Conservation (phyloP, 495 filamentous ascomycete species). For the Lichina pygmaea region DNA sequence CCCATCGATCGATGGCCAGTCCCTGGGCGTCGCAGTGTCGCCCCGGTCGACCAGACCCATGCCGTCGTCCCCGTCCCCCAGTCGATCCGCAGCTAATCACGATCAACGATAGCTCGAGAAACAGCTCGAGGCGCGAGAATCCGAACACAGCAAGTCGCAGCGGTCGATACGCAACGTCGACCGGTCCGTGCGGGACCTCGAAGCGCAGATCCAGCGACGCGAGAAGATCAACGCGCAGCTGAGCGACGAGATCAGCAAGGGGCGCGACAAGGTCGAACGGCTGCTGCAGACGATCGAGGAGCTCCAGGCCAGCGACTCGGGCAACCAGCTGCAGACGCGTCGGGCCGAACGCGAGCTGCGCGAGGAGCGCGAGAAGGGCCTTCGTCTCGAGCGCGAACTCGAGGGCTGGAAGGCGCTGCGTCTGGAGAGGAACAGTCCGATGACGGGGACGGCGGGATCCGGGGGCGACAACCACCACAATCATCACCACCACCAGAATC, state of each 20-base stretch:
- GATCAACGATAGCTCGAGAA: constrained; percentile 43
- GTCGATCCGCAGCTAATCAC: neutral
- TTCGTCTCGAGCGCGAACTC: constrained; percentile 68
- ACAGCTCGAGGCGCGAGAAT: constrained; percentile 69
- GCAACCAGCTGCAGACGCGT: constrained; percentile 50
- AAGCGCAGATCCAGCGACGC: constrained; percentile 73
- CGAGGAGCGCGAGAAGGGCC: constrained; percentile 62
- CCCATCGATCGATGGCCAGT: no score
- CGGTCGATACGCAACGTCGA: constrained; percentile 82
- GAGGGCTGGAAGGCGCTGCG: constrained; percentile 61
- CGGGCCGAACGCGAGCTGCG: constrained; percentile 73
- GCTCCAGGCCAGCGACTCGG: constrained; percentile 59
- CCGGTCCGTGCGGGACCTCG: constrained; percentile 78
- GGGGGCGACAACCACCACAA: no score
- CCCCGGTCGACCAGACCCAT: neutral
- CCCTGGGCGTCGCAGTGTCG: no score
- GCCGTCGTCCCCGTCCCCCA: no score
- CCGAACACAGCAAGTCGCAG: constrained; percentile 45
- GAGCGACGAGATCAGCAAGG: constrained; percentile 51
- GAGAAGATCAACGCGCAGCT: constrained; percentile 64
- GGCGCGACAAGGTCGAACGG: constrained; percentile 71
- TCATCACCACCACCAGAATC: no score
- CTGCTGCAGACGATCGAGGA: constrained; percentile 80
- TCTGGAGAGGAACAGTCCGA: constrained; percentile 22
- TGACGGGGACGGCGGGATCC: no score